A percentile compares a stretch with the other conserved stretches of the same genome.
Evolutionary conservation across 495 filamentous ascomycete species (phyloP).

Genomic region (Neurospora sp.): DNA sequence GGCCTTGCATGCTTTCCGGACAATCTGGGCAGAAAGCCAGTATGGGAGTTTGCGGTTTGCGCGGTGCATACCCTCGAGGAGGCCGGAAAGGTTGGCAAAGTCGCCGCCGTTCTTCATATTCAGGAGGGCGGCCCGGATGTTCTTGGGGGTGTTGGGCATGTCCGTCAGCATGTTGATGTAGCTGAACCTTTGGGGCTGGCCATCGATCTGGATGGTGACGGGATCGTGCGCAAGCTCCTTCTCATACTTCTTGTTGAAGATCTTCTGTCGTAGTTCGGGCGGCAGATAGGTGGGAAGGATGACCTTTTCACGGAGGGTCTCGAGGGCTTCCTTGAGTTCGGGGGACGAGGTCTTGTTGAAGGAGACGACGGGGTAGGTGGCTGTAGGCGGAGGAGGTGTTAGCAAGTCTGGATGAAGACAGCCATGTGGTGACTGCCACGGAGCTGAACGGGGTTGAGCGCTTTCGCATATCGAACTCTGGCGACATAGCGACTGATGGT

Average conservation of each 20-base stretch:
- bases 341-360: conserved; percentile 25
- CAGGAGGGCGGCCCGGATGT: conserved; percentile 30
- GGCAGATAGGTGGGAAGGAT: conserved; percentile 55
- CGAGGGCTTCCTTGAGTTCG: conserved; percentile 33
- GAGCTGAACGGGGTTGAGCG: not conserved
- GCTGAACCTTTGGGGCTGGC: conserved; percentile 45
- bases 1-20: conserved; percentile 28
- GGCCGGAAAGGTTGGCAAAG: conserved; percentile 47
- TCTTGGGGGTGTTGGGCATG: conserved; percentile 21
- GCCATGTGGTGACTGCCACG: not conserved
- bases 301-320: conserved; percentile 48
- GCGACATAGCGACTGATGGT: not conserved
- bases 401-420: not conserved
- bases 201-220: conserved; percentile 49
- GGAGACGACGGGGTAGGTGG: conserved; percentile 9
- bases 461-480: not conserved
- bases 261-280: conserved; percentile 41
- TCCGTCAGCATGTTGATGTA: conserved; percentile 30
- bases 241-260: conserved; percentile 43
- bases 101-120: conserved; percentile 48
- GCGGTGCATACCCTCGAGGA: conserved; percentile 47
- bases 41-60: conserved; percentile 26
- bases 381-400: not conserved
- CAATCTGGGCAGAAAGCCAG: conserved; percentile 27
- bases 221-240: conserved; percentile 47